Base-by-base conservation (phyloP, 2,329 filamentous ascomycete genomes). In the Hypoxylon sp. region DNA sequence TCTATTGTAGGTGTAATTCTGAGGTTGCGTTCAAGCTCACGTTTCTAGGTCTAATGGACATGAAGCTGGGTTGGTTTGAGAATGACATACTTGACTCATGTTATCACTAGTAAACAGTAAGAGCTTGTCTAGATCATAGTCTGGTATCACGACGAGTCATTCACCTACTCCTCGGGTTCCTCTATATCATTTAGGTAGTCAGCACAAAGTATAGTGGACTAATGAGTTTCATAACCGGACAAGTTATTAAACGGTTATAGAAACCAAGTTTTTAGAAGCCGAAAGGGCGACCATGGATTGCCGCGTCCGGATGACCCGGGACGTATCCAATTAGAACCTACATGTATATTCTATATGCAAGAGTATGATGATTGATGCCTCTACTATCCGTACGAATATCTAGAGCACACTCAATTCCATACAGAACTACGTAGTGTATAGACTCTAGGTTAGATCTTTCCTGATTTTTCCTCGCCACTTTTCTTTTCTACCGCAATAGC, bases 251-350 rank as follows among this genome's bases (percentile, higher is more conserved):
- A n/a, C n/a, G 9, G n/a, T 37, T 14, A 14, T 22, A 10, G n/a
- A 33, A 52, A 13, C 29, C 13, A 29, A 29, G 42, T 14, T 42
- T 42, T 3, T 47, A 11, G 31, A 44, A 29, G 29, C 14, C 37
- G n/a, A 19, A 44, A 60, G 29, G 42, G 17, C n/a, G n/a, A 42
- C 11, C 13, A 33, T 52, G 39, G 48, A 37, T n/a, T 26, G 6
- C 56, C 11, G 37, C 17, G 13, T 29, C 26, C 48, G 54, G 62
- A 65, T 59, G 48, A 33, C 13, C 58, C 62, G 54, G 54, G 62
- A 54, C 31, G 39, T 22, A 39, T 52, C 53, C 61, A 22, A 54
- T 47, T 22, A n/a, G 19, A 9, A 11, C 37, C 17, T 17, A 17
- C 3, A 24, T 26, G n/a, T 19, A 8, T 29, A 17, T 33, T n/a